Base-by-base conservation (phyloP, 2,329 filamentous ascomycete genomes). In the Pseudogymnoascus sp. region DNA sequence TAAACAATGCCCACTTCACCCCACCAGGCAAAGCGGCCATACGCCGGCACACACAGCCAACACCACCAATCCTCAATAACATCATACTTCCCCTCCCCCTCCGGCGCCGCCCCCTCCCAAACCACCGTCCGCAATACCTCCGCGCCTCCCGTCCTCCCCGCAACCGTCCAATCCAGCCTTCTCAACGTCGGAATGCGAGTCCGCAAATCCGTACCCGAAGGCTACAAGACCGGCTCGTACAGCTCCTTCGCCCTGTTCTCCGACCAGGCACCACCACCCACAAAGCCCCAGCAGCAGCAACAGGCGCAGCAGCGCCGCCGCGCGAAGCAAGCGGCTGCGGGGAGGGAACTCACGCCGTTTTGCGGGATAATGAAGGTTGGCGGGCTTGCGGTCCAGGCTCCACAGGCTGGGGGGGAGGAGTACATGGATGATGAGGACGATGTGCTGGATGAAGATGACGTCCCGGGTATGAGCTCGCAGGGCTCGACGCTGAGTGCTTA, bases 141-240 rank as follows among this genome's bases (percentile, higher is more conserved):
- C 33, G 72, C 74, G 8, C 75, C 78, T 13, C 83, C 85, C 3
- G 69, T 73, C 3, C 78, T 92, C 12, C 86, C 90, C 1, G 74
- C 80, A 25, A 79, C 79, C 6, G 80, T 95, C 33, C 90, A 96
- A 74, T 82, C 92, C 36, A 89, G 89, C 65, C 86, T 97, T n/a
- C 80, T 97, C 42, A 90, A 83, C 69, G 93, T 97, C 66, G 93
- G 93, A 69, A 97, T 97, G 92, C 87, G 93, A 25, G 83, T 97
- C 59, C 88, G 93, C 72, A 97, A 97, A 77, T 89, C 89, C 9
- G 89, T 97, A 6, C 88, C 91, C 0, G 92, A 97, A 73, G 93
- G 93, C 64, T 97, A 97, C 81, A 95, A 96, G 78, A 96, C 90
- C 1, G 82, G 82, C 65, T 69, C 72, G 60, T 76, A 79, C 71